Conservation (phyloP, 441 rosid species). For the Biscutella auriculata region DNA sequence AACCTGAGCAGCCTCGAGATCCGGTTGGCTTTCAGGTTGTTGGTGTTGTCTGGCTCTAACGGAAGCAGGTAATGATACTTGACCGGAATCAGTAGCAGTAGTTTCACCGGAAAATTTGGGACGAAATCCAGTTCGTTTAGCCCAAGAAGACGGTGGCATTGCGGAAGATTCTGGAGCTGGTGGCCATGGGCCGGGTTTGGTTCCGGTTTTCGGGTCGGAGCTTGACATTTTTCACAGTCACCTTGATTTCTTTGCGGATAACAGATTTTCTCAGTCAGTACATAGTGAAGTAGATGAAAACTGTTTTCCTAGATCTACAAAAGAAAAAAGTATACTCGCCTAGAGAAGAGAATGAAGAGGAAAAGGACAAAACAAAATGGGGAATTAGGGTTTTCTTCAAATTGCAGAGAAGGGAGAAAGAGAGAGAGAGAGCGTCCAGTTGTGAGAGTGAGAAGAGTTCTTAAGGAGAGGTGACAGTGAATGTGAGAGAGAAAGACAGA, state of each 20-base stretch:
- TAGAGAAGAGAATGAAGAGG: constrained; percentile 2
- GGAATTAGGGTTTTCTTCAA: constrained; percentile 21
- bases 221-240: constrained; percentile 33
- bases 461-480: constrained; percentile 17
- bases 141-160: constrained; percentile 89
- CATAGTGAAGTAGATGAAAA: neutral
- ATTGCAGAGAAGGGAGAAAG: neutral
- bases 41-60: constrained; percentile 28
- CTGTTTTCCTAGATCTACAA: constrained; percentile 4
- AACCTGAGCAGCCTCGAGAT: constrained; percentile 56
- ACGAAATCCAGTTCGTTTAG: constrained; percentile 79
- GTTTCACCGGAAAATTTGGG: constrained; percentile 95
- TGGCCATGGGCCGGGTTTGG: constrained; percentile 62
- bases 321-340: neutral
- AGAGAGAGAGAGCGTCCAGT: constrained; percentile 4
- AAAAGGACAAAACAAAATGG: constrained; percentile 8
- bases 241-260: neutral
- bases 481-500: neutral
- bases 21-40: constrained; percentile 33
- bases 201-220: constrained; percentile 59
- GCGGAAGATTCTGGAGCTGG: constrained; percentile 61
- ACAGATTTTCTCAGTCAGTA: neutral
- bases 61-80: constrained; percentile 42
- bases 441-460: constrained; percentile 13
- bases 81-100: constrained; percentile 68